Evolutionary conservation across 805 yeast genomes (phyloP).

Genomic region (Candida ulmi): DNA sequence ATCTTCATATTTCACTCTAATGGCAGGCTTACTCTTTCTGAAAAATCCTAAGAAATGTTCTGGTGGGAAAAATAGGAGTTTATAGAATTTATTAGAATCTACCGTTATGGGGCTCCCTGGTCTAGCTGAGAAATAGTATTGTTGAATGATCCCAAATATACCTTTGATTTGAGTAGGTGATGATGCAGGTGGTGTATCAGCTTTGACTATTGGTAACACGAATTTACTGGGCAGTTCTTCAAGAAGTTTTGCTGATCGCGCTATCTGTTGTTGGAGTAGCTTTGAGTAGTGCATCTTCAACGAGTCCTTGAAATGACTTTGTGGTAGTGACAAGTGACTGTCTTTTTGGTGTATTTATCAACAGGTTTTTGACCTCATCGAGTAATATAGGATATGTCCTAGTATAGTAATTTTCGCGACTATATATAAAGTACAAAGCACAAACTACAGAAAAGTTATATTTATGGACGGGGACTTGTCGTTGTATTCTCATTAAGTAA

Average conservation of each 20-base stretch:
- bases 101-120: not conserved
- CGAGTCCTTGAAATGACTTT: too few relatives aligned
- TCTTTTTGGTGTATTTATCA: not conserved
- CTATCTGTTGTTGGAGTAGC: too few relatives aligned
- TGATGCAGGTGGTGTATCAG: not conserved
- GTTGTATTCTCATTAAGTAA: too few relatives aligned
- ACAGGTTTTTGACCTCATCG: too few relatives aligned
- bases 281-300: too few relatives aligned
- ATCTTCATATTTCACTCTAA: slow-evolving; percentile 15
- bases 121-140: not conserved
- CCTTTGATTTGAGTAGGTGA: not conserved
- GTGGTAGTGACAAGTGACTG: not conserved
- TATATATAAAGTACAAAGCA: too few relatives aligned
- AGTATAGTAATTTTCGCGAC: too few relatives aligned
- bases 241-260: too few relatives aligned
- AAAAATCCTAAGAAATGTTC: slow-evolving; percentile 16
- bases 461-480: too few relatives aligned
- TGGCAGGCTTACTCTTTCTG: slow-evolving; percentile 19
- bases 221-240: not conserved
- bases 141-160: not conserved
- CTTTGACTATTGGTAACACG: not conserved
- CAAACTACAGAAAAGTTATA: too few relatives aligned
- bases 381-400: too few relatives aligned
- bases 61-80: slow-evolving; percentile 15
- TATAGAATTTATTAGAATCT: slow-evolving; percentile 8